A percentile compares a stretch with the other conserved stretches of the same genome.
Conservation (phyloP, 2,329 filamentous ascomycete genomes). For the Botrytis squamosa region DNA sequence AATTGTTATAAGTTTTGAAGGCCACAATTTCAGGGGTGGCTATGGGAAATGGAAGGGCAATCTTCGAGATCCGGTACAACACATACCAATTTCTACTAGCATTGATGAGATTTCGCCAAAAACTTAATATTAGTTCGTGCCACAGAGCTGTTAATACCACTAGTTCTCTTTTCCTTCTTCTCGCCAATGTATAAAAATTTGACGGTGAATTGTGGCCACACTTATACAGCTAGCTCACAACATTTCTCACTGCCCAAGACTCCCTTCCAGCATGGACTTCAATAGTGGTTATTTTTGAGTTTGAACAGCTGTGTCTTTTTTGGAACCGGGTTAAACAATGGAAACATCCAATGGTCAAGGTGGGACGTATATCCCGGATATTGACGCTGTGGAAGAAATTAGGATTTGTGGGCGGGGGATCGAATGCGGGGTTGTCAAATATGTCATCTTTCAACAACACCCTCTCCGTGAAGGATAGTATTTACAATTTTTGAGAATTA, state of each 20-base stretch:
- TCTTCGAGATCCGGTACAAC: background rate
- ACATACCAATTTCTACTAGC: background rate
- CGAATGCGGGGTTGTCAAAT: background rate
- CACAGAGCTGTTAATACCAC: background rate
- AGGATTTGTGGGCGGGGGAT: background rate
- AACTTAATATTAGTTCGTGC: background rate
- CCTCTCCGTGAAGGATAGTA: background rate
- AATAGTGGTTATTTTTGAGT: background rate
- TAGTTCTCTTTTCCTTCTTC: background rate
- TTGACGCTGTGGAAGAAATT: background rate
- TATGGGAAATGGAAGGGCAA: background rate
- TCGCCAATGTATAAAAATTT: background rate
- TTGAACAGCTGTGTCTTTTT: background rate
- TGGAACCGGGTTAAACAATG: background rate
- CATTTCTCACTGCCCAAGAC: background rate
- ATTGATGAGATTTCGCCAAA: background rate
- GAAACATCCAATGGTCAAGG: background rate
- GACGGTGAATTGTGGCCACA: background rate
- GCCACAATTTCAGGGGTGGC: background rate
- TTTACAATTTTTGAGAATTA: background rate
- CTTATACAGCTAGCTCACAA: background rate
- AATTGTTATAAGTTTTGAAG: background rate
- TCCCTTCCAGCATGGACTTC: too few species aligned
- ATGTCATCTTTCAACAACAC: background rate
- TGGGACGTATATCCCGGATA: background rate